These are phyloP conservation scores for Talaromyces verruculosus DNA, from an alignment of 2,329 filamentous ascomycete species.

Conservation along the genomic window DNA sequence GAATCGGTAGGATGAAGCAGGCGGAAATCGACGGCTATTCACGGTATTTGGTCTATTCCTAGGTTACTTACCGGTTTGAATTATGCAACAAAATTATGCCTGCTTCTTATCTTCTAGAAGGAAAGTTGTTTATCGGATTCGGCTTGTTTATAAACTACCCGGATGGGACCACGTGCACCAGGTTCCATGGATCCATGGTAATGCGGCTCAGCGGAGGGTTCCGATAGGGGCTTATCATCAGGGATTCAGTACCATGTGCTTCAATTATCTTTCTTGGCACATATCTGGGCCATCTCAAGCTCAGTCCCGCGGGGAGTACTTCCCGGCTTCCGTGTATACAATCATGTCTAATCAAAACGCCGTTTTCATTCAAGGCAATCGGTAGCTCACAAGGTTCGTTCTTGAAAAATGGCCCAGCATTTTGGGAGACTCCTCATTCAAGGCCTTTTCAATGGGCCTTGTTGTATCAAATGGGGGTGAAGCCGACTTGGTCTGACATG, in stretches of 20 bases:
- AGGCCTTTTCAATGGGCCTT: neutral
- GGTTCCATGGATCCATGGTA: neutral
- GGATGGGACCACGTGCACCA: neutral
- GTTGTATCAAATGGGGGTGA: neutral
- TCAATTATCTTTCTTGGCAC: neutral
- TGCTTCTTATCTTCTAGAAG: slow-evolving; percentile 1
- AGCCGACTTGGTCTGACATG: no score
- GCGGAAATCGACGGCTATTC: neutral
- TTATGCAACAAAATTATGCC: neutral
- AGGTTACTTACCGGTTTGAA: neutral
- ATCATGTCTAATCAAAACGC: neutral
- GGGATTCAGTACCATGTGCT: neutral
- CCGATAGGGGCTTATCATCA: neutral
- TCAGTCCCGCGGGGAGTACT: neutral
- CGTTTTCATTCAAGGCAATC: neutral
- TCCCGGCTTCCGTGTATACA: neutral
- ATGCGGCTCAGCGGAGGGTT: neutral
- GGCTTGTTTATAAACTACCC: neutral
- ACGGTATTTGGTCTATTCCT: neutral
- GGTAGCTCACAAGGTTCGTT: neutral
- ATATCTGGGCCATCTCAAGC: neutral
- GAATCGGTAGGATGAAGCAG: neutral
- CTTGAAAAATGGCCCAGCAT: neutral
- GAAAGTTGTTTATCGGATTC: neutral
- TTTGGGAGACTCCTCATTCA: neutral